Conservation (phyloP, 768 basidiomycete species). For the Suillus fuscotomentosus region DNA sequence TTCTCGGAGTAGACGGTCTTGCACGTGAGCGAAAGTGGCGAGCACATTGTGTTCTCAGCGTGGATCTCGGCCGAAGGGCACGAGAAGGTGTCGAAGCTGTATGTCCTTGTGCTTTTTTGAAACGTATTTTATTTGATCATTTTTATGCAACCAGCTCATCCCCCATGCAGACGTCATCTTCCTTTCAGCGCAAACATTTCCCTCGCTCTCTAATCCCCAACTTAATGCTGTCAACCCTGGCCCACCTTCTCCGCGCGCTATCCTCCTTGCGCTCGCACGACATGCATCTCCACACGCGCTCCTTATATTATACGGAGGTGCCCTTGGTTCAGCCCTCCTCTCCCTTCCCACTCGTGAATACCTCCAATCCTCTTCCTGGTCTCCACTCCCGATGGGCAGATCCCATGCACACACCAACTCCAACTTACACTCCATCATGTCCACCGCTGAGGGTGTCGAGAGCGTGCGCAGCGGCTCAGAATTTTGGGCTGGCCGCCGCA, state of each 20-base stretch:
- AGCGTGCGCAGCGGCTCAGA: constrained; percentile 69
- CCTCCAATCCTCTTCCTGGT: constrained; percentile 84
- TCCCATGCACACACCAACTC: constrained; percentile 21
- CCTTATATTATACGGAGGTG: constrained; percentile 80
- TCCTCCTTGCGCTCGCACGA: constrained; percentile 69
- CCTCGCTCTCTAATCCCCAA: constrained; percentile 27
- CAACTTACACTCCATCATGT: constrained; percentile 8
- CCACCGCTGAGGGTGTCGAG: constrained; percentile 29
- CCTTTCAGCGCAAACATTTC: constrained; percentile 36
- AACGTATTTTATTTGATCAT: background rate
- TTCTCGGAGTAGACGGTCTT: constrained; percentile 77
- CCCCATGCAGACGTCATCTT: constrained; percentile 85
- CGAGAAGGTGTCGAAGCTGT: constrained; percentile 81
- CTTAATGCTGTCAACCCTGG: constrained; percentile 55
- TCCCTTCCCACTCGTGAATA: constrained; percentile 83
- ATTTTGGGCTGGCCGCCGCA: constrained; percentile 60
- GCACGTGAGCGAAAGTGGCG: constrained; percentile 85
- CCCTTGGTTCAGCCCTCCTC: constrained; percentile 76
- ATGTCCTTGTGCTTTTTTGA: constrained; percentile 27
- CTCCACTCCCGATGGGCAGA: constrained; percentile 20
- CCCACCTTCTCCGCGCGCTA: constrained; percentile 60
- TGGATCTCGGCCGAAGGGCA: constrained; percentile 73
- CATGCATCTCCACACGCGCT: constrained; percentile 72
- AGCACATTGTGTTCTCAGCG: constrained; percentile 75
- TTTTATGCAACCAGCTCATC: constrained; percentile 52